Conservation (phyloP, 495 filamentous ascomycete genomes). For the Hypoxylon lienhwacheense region DNA sequence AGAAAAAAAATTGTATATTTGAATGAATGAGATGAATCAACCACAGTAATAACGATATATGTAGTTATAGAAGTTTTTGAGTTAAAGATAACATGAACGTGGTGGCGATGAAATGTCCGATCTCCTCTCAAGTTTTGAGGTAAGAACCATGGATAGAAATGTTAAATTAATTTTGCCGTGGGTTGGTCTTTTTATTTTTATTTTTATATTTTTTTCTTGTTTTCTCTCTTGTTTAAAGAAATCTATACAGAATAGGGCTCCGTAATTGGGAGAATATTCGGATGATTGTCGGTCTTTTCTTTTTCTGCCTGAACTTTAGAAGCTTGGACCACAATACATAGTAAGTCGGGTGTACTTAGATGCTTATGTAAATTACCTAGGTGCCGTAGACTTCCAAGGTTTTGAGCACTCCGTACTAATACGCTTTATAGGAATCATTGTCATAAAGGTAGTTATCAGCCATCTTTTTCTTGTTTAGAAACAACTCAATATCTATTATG, state of each 20-base stretch:
- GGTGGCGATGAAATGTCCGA: constrained; percentile 5
- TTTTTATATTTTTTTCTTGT: too few relatives aligned
- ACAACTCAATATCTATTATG: too few relatives aligned
- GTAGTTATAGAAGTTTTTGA: neutral
- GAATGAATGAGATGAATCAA: neutral
- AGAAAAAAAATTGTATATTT: neutral
- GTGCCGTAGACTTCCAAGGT: too few relatives aligned
- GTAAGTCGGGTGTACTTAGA: too few relatives aligned
- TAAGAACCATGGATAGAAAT: constrained; percentile 1
- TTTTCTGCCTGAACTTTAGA: constrained; percentile 10
- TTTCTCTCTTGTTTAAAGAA: too few relatives aligned
- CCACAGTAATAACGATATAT: neutral
- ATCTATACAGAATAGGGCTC: constrained; percentile 11
- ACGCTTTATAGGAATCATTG: too few relatives aligned
- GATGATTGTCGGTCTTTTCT: constrained; percentile 33
- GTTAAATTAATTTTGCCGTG: constrained; percentile 30
- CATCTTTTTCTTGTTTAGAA: too few relatives aligned
- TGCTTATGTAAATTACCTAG: too few relatives aligned
- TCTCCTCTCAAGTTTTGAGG: neutral
- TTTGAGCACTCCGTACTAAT: too few relatives aligned
- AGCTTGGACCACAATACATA: too few relatives aligned
- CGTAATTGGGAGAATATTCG: constrained; percentile 19
- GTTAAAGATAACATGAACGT: constrained; percentile 1
- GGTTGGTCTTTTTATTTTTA: constrained; percentile 6
- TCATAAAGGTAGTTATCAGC: too few relatives aligned